Base-by-base conservation (phyloP, 257 asterid genomes). In the Oldenlandia corymbosa region DNA sequence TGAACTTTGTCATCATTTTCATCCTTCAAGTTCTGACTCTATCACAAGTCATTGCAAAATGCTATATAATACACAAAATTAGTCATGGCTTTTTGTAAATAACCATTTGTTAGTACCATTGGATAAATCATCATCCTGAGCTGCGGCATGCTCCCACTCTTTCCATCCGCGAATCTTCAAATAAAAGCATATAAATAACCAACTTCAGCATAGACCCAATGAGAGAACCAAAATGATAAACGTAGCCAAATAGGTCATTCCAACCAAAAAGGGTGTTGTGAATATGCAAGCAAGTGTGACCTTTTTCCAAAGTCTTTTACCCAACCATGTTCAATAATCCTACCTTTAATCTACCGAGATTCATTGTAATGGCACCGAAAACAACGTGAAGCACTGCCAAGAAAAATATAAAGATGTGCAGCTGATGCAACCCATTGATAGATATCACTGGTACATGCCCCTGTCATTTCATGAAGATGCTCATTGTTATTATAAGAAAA, bases 161-260 rank as follows among this genome's bases (percentile, higher is more conserved):
- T 87, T 92, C 99, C 99, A 92, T 58, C 88, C 88, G 17, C 97
- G 95, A 73, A 85, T 92, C 99, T 92, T 70, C 67, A 71, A 37
- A 45, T 34, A 57, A 39, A 37, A 62, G 52, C 20, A 43, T 28
- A 56, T 23, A 54, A 11, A n/a, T 23, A 30, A 23, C 6, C 42
- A 48, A 46, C 16, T 13, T 9, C n/a, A 14, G 52, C 52, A 23
- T 21, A 51, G 57, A 34, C 10, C 34, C 7, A 21, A 32, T 20
- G 14, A 34, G 45, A 7, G 7, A 21, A 8, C 31, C 23, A 10
- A 20, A 47, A 1, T 5, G 7, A 18, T 43, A 5, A 3, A 47
- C 6, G 26, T 6, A 47, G 26, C 24, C n/a, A 47, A 26, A n/a
- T 47, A 47, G 26, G 53, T 47, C 23, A 21, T 12, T 23, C 57